Evolutionary conservation across 2,329 filamentous ascomycete species (phyloP).

Genomic region (Berkeleyomyces basicola): DNA sequence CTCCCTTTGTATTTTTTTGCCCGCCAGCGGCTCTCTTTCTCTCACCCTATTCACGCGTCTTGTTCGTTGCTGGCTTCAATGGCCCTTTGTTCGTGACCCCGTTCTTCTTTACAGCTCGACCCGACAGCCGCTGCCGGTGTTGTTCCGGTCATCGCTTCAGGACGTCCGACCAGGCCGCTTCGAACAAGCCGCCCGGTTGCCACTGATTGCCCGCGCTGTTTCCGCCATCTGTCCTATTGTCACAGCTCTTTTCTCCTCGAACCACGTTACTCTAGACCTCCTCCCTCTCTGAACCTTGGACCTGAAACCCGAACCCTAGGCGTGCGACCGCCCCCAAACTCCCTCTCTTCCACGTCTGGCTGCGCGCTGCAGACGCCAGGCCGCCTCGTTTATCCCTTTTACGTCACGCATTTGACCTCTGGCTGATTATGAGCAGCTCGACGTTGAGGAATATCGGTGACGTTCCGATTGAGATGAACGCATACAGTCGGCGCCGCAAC

Average conservation of each 20-base stretch:
- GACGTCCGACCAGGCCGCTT: neutral
- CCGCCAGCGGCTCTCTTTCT: neutral
- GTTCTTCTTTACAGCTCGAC: neutral
- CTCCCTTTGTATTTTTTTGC: neutral
- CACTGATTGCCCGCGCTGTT: no score
- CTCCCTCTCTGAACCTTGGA: neutral
- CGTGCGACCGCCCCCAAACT: no score
- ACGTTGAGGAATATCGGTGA: slow-evolving; percentile 4
- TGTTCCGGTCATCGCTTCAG: no score
- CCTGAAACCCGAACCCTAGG: no score
- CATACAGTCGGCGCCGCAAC: slow-evolving; percentile 17
- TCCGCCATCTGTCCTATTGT: neutral
- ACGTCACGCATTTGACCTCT: neutral
- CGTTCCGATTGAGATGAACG: slow-evolving; percentile 12
- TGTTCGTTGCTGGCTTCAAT: neutral
- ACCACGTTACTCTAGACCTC: neutral
- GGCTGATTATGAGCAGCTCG: slow-evolving; percentile 8
- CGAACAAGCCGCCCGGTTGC: neutral
- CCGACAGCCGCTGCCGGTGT: neutral
- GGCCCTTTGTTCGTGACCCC: neutral
- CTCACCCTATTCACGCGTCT: neutral
- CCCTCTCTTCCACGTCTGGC: no score
- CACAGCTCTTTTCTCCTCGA: neutral
- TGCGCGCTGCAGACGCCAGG: no score
- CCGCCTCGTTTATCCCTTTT: neutral